Base-by-base conservation (phyloP, 345 rosid genomes). In the Alliaria petiolata region DNA sequence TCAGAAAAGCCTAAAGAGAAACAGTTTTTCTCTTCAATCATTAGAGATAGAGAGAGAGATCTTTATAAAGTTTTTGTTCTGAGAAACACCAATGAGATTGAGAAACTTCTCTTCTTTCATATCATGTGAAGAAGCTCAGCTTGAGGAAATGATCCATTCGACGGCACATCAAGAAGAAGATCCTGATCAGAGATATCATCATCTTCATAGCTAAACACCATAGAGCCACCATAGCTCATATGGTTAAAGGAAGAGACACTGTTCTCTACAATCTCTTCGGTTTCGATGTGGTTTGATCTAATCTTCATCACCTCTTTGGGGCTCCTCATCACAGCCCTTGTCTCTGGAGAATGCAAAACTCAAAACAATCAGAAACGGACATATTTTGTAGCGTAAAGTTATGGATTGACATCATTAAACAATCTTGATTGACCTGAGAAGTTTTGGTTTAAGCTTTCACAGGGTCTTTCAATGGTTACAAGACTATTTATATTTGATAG, bases 111-210 rank as follows among this genome's bases (percentile, higher is more conserved):
- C 19, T 58, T 62, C 44, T 68, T 33, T 64, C 62, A 76, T 39
- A 65, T 64, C 63, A 63, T 70, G 11, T 70, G 81, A 73, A 95
- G 97, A 60, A 95, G 95, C 81, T 95, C 99, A 33, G 99, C 98
- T 71, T 89, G 92, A 42, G 96, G 87, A 68, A 95, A 95, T 60
- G 90, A 95, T 72, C 89, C 78, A 35, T 87, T 88, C 58, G 85
- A 86, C 52, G 99, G 96, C 56, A 95, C 89, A 20, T 91, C 90
- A 65, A 91, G 73, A 69, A 95, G 93, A 81, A 95, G 81, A 75
- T 89, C 96, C 60, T 89, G 88, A 58, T 89, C 89, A 30, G 82
- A 85, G 4, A 63, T 57, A 33, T 57, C 80, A 76, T 57, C 64
- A 59, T 75, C 86, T 73, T 84, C 97, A 67, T 79, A 85, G 1